phyloP scores from a whole-genome alignment of 768 basidiomycete genomes.

The Kwoniella newhampshirensis region DNA sequence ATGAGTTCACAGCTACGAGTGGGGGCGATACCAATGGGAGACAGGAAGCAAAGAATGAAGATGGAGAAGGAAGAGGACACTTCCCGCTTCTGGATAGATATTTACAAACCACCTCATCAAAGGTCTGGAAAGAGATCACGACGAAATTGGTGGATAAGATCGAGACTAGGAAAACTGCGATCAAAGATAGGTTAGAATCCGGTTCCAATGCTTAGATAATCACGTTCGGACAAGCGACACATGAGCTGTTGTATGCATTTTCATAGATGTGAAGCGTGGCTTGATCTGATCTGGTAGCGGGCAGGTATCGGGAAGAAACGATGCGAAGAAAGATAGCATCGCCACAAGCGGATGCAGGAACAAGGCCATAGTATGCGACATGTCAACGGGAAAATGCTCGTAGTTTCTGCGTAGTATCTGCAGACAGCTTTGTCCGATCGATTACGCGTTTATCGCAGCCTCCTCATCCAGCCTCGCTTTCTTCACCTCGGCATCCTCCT shows the following conservation, averaged over 20 bases:
- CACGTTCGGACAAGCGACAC: background rate
- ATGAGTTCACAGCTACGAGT: background rate
- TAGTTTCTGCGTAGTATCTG: too few species aligned
- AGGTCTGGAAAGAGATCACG: slow-evolving; percentile 66
- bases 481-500: background rate
- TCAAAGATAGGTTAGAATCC: slow-evolving; percentile 4
- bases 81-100: slow-evolving; percentile 67
- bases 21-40: background rate
- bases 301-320: too few species aligned
- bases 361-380: background rate
- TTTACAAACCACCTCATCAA: slow-evolving; percentile 65
- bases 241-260: slow-evolving; percentile 1
- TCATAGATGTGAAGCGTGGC: background rate
- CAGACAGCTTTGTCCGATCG: too few species aligned
- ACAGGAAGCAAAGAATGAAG: background rate
- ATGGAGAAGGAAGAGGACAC: slow-evolving; percentile 14
- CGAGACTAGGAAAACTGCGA: slow-evolving; percentile 14
- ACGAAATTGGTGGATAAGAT: slow-evolving; percentile 54
- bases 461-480: slow-evolving; percentile 1
- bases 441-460: background rate
- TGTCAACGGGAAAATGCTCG: background rate
- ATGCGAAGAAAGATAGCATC: too few species aligned
- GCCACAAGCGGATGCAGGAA: too few species aligned
- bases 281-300: too few species aligned
- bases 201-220: background rate